Evolutionary conservation across 2,329 filamentous ascomycete species (phyloP).

Genomic region (Ophiostoma montium): DNA sequence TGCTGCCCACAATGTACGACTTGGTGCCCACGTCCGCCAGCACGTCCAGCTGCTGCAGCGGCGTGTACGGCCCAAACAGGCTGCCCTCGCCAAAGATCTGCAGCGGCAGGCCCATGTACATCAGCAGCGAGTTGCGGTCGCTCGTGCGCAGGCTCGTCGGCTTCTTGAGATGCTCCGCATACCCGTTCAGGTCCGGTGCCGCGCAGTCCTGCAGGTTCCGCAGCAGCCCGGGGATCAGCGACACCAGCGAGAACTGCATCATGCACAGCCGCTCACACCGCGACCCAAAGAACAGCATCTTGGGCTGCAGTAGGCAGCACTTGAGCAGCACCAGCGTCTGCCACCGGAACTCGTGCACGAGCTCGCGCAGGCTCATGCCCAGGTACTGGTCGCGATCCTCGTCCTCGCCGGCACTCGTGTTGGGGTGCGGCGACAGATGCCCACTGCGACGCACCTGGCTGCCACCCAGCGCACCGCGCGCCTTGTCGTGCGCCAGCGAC

Average conservation of each 20-base stretch:
- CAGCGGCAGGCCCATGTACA: conserved; percentile 87
- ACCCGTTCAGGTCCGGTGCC: conserved; percentile 78
- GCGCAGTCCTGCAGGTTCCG: conserved; percentile 88
- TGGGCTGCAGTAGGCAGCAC: conserved; percentile 83
- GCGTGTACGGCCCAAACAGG: conserved; percentile 92
- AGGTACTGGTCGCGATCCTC: conserved; percentile 75
- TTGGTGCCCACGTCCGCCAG: conserved; percentile 89
- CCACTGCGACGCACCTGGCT: not conserved
- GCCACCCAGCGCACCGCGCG: conserved; percentile 30
- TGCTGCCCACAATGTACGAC: conserved; percentile 94
- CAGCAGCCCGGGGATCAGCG: conserved; percentile 83
- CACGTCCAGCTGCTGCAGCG: conserved; percentile 81
- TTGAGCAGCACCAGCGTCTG: conserved; percentile 92
- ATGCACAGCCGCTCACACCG: conserved; percentile 91
- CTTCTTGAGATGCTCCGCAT: conserved; percentile 59
- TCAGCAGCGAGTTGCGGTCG: conserved; percentile 75
- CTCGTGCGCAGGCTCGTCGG: conserved; percentile 82
- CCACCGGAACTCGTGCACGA: conserved; percentile 88
- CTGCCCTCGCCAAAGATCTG: conserved; percentile 91
- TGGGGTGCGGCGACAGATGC: not conserved
- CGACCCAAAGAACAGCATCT: conserved; percentile 99
- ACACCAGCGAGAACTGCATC: conserved; percentile 95
- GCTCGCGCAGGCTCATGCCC: conserved; percentile 74
- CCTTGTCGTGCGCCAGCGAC: conserved; percentile 58
- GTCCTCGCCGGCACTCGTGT: conserved; percentile 41